Evolutionary conservation across 164 flowering plant species (phyloP).

Genomic region (Tetracentron sinense): DNA sequence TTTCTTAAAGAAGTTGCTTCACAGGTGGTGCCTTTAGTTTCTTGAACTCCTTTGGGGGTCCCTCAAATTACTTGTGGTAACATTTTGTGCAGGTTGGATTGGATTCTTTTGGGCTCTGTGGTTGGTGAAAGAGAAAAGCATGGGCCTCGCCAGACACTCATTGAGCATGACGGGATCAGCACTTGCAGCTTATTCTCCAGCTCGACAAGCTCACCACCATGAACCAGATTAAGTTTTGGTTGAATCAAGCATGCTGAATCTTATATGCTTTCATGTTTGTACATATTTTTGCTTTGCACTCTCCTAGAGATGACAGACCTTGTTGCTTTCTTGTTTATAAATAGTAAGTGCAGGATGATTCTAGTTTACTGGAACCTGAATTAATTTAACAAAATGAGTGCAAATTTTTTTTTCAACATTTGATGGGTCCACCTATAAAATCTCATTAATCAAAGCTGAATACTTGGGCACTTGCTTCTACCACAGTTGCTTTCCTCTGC

Average conservation of each 20-base stretch:
- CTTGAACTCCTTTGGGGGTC: background rate
- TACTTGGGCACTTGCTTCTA: too few species aligned
- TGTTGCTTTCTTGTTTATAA: background rate
- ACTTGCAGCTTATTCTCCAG: constrained; percentile 50
- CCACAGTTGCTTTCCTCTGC: too few species aligned
- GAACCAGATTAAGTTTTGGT: constrained; percentile 15
- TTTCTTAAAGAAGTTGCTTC: too few species aligned
- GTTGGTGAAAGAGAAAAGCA: constrained; percentile 46
- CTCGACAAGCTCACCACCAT: constrained; percentile 29
- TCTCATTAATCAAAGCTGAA: too few species aligned
- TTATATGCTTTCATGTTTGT: background rate
- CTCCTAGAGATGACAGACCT: background rate
- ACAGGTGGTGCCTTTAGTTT: background rate
- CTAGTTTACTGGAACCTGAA: too few species aligned
- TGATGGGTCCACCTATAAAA: too few species aligned
- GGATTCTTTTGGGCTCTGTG: constrained; percentile 65
- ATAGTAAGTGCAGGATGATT: too few species aligned
- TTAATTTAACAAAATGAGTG: too few species aligned
- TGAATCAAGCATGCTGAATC: constrained; percentile 10
- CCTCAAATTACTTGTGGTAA: background rate
- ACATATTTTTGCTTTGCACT: background rate
- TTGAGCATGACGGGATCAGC: constrained; percentile 56
- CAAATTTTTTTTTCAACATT: too few species aligned
- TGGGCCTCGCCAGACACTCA: constrained; percentile 50
- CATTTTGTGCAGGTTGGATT: constrained; percentile 57